Evolutionary conservation across 352 stramenopile genomes (phyloP).

Genomic region (Elongisporangium anandrum): DNA sequence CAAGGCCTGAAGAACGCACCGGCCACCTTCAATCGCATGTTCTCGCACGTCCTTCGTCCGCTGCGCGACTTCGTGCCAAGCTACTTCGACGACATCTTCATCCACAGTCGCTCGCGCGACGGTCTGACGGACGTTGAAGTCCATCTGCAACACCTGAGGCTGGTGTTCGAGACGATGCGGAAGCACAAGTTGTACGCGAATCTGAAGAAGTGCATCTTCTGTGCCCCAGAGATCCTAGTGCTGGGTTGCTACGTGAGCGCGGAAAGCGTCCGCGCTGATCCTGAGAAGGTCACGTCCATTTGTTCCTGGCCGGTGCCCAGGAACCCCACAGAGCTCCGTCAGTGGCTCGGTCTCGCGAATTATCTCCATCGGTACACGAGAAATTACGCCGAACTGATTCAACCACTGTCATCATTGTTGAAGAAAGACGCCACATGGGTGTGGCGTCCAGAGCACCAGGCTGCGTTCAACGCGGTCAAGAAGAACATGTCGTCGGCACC

Average conservation of each 20-base stretch:
- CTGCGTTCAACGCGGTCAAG: conserved; percentile 11
- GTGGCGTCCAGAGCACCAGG: conserved; percentile 6
- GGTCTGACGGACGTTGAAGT: conserved; percentile 8
- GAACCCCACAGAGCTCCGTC: conserved; percentile 2
- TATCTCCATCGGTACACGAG: conserved; percentile 9
- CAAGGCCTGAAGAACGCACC: conserved; percentile 18
- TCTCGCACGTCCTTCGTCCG: conserved; percentile 6
- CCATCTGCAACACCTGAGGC: conserved; percentile 13
- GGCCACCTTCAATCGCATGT: conserved; percentile 22
- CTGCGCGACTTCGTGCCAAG: conserved; percentile 7
- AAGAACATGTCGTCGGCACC: neutral
- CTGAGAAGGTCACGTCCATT: conserved; percentile 8
- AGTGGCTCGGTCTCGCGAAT: conserved; percentile 10
- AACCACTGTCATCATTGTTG: conserved; percentile 7
- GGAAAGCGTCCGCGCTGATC: conserved; percentile 4
- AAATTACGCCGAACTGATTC: conserved; percentile 7
- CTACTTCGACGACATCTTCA: conserved; percentile 27
- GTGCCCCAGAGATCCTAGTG: conserved; percentile 18
- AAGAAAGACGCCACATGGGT: conserved; percentile 10
- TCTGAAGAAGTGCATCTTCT: conserved; percentile 23
- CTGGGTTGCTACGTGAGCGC: conserved; percentile 17
- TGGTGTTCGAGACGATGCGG: conserved; percentile 15
- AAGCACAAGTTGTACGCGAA: conserved; percentile 20
- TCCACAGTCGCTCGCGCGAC: conserved; percentile 13
- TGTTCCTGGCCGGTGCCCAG: no score